These are phyloP conservation scores for Castanea crenata DNA, from an alignment of 306 rosid genomes.

Conservation along the genomic window DNA sequence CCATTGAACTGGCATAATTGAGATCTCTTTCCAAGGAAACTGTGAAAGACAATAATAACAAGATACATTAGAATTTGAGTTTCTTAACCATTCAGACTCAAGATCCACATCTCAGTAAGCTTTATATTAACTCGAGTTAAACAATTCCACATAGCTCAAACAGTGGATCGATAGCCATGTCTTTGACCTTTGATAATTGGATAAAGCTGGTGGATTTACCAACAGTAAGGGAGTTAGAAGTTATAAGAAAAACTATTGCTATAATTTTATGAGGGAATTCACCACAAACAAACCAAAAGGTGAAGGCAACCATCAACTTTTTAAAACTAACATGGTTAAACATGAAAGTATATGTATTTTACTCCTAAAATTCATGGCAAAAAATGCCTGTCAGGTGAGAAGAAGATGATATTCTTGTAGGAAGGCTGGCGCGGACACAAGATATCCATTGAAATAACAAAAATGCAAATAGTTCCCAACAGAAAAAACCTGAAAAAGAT, in stretches of 20 bases:
- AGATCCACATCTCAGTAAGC: conserved; percentile 11
- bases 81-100: conserved; percentile 18
- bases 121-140: neutral
- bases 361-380: neutral
- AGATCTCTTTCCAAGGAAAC: conserved; percentile 83
- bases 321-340: neutral
- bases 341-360: neutral
- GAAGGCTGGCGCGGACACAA: no score
- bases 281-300: neutral
- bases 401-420: neutral
- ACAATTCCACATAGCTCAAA: conserved; percentile 10
- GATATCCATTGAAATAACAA: neutral
- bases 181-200: conserved; percentile 16
- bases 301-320: neutral
- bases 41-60: conserved; percentile 29
- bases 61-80: neutral
- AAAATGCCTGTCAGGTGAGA: no score
- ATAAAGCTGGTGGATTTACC: neutral
- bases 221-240: neutral
- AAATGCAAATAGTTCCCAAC: neutral
- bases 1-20: conserved; percentile 86
- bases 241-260: neutral
- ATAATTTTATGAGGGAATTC: neutral
- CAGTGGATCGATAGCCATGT: conserved; percentile 6
- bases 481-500: neutral